Base-by-base conservation (phyloP, 495 filamentous ascomycete genomes). In the Entonaema liquescens region DNA sequence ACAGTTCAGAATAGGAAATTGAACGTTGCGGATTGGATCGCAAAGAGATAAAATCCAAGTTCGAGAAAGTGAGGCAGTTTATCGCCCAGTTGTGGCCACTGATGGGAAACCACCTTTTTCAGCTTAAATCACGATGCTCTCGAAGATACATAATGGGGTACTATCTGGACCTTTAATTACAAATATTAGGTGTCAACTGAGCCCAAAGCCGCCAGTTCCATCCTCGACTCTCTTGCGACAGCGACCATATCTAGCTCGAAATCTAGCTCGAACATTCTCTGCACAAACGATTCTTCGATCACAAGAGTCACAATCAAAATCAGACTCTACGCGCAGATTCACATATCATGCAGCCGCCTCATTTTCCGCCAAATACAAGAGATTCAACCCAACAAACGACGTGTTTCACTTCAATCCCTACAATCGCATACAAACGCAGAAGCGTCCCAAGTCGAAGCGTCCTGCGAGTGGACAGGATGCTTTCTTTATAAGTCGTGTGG, bases 391-490 rank as follows among this genome's bases (percentile, higher is more conserved):
- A 11, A 79, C 84, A 13, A 85, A 84, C 31, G 89, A 95, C 79
- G 79, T 89, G 49, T 94, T 92, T 79, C 89, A 90, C 75, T 94
- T 94, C 83, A 89, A 92, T 73, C 89, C 90, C 31, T 85, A 86
- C 64, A 82, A 85, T 71, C 83, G 77, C 65, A 88, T 85, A 67
- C 85, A 74, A 70, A 87, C 77, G 67, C 87, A 81, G 64, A 82
- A 77, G 68, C 79, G 77, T 55, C 80, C 79, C 65, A 89, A 83
- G 78, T 81, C 81, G 59, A 82, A 81, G 58, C 84, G 92, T n/a
- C 89, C 90, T 11, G 89, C 90, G 53, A 93, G 91, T 55, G 95
- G 95, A 11, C 93, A 98, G 77, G 95, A 99, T 87, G 92, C 96
- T 33, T 98, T 98, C 79, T 98, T 99, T 80, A 89, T 95, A 38